Base-by-base conservation (phyloP, 768 basidiomycete species). In the Floccularia luteovirens region DNA sequence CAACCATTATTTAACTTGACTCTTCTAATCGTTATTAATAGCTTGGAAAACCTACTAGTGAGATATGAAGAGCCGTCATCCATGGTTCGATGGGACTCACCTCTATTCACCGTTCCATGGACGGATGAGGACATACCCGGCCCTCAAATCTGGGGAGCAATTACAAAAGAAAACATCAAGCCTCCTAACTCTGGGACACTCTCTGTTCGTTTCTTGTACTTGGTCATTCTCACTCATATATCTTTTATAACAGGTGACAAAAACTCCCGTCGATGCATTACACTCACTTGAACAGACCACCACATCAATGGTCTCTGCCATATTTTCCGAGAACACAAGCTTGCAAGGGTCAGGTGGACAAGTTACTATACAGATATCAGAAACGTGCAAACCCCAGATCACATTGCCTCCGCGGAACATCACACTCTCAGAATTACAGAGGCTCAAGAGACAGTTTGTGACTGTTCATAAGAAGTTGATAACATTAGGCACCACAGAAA, bases 1-100 rank as follows among this genome's bases (percentile, higher is more conserved):
- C 50, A 48, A 21, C 19, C 35, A 16, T 7, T 17, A 38, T 23
- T 31, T 22, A 19, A 5, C 17, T 38, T 36, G 35, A 31, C 21
- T 24, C 17, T 17, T 14, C 36, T 41, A 42, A 19, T 21, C 28
- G 24, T 45, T 13, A 48, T 20, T 7, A 14, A 23, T 39, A 92
- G 90, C 5, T 74, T 96, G 24, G 86, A 90, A 33, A 92, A 90
- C 56, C 75, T 99, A 2, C 60, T 98, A 24, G 68, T 82, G 53
- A 73, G 94, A 37, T 98, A 81, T 50, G 96, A 99, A 63, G 96
- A 98, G 52, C 96, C 96, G 0, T 92, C 90, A 0, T 93, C 92
- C 3, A 93, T 93, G 85, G 93, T 89, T n/a, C 79, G 94, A 36
- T 99, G 94, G 94, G 94, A 99, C 59, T 88, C 94, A 0, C 94